Evolutionary conservation across 768 basidiomycete species (phyloP), one percentile per base, ranked within the genome.

Genomic region (Mycena galericulata): DNA sequence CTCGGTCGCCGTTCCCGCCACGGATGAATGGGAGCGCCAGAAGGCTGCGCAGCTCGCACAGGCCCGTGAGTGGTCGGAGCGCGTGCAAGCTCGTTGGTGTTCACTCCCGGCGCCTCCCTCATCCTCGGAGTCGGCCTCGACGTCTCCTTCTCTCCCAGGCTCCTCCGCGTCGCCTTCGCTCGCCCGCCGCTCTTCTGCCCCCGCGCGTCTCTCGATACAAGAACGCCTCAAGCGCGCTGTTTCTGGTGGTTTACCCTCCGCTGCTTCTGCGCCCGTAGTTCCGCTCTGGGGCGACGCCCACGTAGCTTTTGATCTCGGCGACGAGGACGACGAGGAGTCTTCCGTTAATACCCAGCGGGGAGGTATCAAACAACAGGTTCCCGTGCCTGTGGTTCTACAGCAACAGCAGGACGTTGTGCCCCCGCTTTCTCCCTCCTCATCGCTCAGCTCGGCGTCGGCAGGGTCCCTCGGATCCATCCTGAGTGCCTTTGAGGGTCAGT

Each of bases 221-320:
- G 56, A 59, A 18, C 65, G 65, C 38, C 65, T 66, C 56, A 20
- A 29, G 22, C 64, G 32, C 32, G 46, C 30, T 1, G 64, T 30
- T 3, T 12, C 36, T 36, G 32, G 32, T n/a, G 5, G 55, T 18
- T 26, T 36, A 24, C 18, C 47, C 14, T 36, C 36, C 4, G 41
- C 29, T 2, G 17, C 18, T 14, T 46, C 46, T 17, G 30, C n/a
- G 18, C n/a, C n/a, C n/a, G n/a, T n/a, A n/a, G 26, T 36, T 15
- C 64, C 54, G 38, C 64, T 65, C 5, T 65, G 64, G 64, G 64
- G 64, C n/a, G 64, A 65, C 64, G 38, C 22, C 8, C 4, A 57
- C 9, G 64, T 65, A 14, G 29, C 47, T 4, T 65, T 57, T 20
- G 38, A 50, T 1, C 3, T 65, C 0, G 56, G n/a, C 18, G 47